These are phyloP conservation scores for Salvia rosmarinus DNA, from an alignment of 257 asterid species.

Conservation along the genomic window DNA sequence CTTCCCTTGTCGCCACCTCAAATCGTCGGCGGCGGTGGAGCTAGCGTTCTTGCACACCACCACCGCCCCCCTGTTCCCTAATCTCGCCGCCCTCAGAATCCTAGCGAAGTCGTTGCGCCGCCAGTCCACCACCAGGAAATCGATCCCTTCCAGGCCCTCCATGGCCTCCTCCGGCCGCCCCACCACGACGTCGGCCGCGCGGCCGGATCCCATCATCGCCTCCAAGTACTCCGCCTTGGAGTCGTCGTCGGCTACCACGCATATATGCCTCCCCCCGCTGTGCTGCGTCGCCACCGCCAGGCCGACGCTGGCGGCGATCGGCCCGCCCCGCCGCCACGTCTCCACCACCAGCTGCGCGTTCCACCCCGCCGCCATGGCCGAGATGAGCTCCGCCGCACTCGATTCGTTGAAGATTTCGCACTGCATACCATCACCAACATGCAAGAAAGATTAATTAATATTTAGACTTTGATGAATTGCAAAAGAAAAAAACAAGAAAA, in stretches of 20 bases:
- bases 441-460: not conserved
- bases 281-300: slow-evolving; percentile 68
- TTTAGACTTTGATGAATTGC: too few species aligned
- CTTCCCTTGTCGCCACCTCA: slow-evolving; percentile 63
- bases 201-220: slow-evolving; percentile 53
- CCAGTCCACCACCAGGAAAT: slow-evolving; percentile 75
- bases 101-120: slow-evolving; percentile 46
- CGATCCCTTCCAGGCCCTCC: slow-evolving; percentile 58
- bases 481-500: too few species aligned
- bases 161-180: slow-evolving; percentile 52
- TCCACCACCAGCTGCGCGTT: slow-evolving; percentile 74
- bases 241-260: slow-evolving; percentile 66
- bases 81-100: slow-evolving; percentile 55
- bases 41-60: slow-evolving; percentile 77
- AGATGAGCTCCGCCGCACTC: slow-evolving; percentile 68
- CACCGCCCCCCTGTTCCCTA: slow-evolving; percentile 81
- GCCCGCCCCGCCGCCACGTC: slow-evolving; percentile 79
- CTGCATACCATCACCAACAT: slow-evolving; percentile 42
- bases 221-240: slow-evolving; percentile 48
- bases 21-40: slow-evolving; percentile 47
- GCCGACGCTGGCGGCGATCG: slow-evolving; percentile 67
- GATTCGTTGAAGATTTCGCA: slow-evolving; percentile 53
- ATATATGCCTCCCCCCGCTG: slow-evolving; percentile 71
- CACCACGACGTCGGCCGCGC: slow-evolving; percentile 41
- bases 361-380: slow-evolving; percentile 97